These are phyloP conservation scores for Euryodendron excelsum DNA, from an alignment of 148 eudicot species.

Conservation along the genomic window DNA sequence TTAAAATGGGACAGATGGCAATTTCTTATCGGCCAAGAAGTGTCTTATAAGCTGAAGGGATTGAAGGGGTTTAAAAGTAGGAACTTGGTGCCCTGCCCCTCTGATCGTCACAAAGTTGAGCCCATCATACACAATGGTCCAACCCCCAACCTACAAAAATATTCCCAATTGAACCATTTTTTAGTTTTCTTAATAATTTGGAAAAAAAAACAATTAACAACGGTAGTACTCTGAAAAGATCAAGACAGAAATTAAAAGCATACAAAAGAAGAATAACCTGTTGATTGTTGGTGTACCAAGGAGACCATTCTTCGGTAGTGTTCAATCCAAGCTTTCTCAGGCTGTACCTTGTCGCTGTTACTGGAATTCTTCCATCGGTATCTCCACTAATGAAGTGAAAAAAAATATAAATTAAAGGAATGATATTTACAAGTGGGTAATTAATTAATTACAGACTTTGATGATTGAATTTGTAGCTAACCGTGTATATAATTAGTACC, in stretches of 20 bases:
- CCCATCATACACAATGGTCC: slow-evolving; percentile 67
- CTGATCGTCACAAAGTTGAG: slow-evolving; percentile 56
- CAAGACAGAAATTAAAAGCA: too few relatives aligned
- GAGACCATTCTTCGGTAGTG: slow-evolving; percentile 63
- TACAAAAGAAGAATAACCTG: slow-evolving; percentile 34
- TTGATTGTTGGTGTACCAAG: slow-evolving; percentile 62
- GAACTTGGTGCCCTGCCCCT: slow-evolving; percentile 83
- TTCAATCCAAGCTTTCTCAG: slow-evolving; percentile 63
- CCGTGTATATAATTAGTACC: slow-evolving; percentile 43
- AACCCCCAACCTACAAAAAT: slow-evolving; percentile 66
- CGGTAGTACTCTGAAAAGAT: too few relatives aligned
- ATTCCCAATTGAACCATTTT: too few relatives aligned
- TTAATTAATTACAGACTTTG: too few relatives aligned
- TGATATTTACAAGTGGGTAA: background rate
- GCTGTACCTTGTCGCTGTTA: slow-evolving; percentile 67
- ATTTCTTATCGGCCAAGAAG: slow-evolving; percentile 42
- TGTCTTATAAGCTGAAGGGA: slow-evolving; percentile 41
- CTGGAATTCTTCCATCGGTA: slow-evolving; percentile 86
- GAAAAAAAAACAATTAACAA: background rate
- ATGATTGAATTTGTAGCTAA: too few relatives aligned
- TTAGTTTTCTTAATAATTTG: too few relatives aligned
- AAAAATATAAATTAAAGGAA: background rate
- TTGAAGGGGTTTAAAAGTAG: slow-evolving; percentile 57
- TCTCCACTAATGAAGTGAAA: slow-evolving; percentile 56
- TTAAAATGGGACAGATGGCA: slow-evolving; percentile 39